Evolutionary conservation across 257 asterid species (phyloP), one percentile per base, ranked within the genome.

Genomic region (Osmanthus fragrans): DNA sequence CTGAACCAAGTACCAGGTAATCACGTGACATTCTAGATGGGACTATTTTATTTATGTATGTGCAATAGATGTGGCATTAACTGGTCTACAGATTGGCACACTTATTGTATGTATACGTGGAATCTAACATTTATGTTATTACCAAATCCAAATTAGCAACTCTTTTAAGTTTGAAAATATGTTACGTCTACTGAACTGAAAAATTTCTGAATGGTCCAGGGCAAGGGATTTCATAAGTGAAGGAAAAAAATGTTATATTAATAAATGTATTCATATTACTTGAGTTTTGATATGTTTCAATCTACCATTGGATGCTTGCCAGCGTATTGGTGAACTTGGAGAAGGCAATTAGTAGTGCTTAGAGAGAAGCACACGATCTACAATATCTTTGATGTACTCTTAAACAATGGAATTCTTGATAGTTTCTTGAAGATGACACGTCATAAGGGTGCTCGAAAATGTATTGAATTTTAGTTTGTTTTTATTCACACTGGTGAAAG

Each of bases 1-100:
- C 82, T 15, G 90, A 88, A 81, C 88, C 87, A 39, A 85, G 79
- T 83, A 84, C 89, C 91, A 92, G 97, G 98, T 94, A 90, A 56
- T 79, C 79, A 64, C 72, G 60, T 39, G 49, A 70, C 75, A 73
- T 42, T 25, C 45, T 74, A 70, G 65, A 54, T 76, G 37, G 4
- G 45, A 73, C 7, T 56, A 37, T 7, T 7, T 64, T 33, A 51
- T 58, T 76, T 36, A n/a, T 58, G 66, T 5, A 21, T 58, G 25
- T 58, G 66, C 16, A n/a, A 8, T 58, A n/a, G 7, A 21, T 58
- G 66, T 58, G 66, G 66, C 30, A 58, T 58, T n/a, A n/a, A 23
- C 66, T 3, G 66, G 37, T 54, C 58, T 21, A 27, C 29, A 65
- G 40, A 32, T 37, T 72, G 15, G 67, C 73, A 37, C 73, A 21